A percentile compares a stretch with the other conserved stretches of the same genome.
These are phyloP conservation scores for Xanthoconium stramineum DNA, from an alignment of 768 basidiomycete genomes.

Conservation along the genomic window DNA sequence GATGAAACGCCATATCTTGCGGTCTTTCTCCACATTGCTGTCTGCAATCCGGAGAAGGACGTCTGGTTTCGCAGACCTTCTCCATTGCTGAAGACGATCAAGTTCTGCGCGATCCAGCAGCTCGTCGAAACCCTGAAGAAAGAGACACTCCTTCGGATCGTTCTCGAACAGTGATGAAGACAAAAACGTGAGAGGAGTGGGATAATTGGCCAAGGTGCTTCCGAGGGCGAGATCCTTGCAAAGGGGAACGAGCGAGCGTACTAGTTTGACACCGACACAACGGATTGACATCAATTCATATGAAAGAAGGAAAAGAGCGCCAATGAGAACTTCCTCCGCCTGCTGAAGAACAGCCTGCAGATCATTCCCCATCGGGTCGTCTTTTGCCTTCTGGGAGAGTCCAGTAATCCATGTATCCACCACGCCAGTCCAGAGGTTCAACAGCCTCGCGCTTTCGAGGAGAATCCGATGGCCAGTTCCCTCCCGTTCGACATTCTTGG, in stretches of 20 bases:
- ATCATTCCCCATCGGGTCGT: slow-evolving; percentile 41
- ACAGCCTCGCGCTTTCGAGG: slow-evolving; percentile 62
- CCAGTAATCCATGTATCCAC: slow-evolving; percentile 66
- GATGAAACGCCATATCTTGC: slow-evolving; percentile 69
- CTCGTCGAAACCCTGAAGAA: slow-evolving; percentile 63
- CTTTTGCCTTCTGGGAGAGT: slow-evolving; percentile 38
- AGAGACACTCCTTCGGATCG: slow-evolving; percentile 41
- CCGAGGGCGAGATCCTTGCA: slow-evolving; percentile 42
- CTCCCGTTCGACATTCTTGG: slow-evolving; percentile 59
- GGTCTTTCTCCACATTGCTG: slow-evolving; percentile 64
- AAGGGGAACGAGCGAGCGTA: slow-evolving; percentile 55
- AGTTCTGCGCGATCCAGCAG: slow-evolving; percentile 59
- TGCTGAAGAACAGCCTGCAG: slow-evolving; percentile 42
- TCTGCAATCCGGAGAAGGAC: slow-evolving; percentile 67
- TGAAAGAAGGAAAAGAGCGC: slow-evolving; percentile 70
- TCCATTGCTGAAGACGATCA: slow-evolving; percentile 65
- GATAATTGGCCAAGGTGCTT: slow-evolving; percentile 25
- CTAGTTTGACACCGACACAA: slow-evolving; percentile 57
- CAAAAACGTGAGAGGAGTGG: slow-evolving; percentile 30
- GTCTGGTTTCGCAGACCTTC: slow-evolving; percentile 51
- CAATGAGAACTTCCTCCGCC: slow-evolving; percentile 64
- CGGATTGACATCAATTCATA: slow-evolving; percentile 51
- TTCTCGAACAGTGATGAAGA: slow-evolving; percentile 56
- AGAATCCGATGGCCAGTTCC: slow-evolving; percentile 60
- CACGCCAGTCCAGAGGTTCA: slow-evolving; percentile 70